Evolutionary conservation across 805 yeast species (phyloP).

Genomic region (Starmerella sirachaensis): DNA sequence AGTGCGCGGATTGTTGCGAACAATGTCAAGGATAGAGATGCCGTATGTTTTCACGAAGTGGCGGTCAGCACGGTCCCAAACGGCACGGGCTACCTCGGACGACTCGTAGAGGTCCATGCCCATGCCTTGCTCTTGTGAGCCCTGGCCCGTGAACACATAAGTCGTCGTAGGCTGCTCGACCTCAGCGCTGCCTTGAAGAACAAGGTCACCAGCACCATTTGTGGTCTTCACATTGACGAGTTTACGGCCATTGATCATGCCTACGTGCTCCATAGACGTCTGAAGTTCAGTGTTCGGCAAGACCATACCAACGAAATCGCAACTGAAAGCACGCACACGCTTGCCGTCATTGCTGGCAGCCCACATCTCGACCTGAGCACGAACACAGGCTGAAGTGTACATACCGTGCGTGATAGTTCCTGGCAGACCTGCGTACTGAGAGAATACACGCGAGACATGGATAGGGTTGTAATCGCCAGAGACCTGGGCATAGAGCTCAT

Average conservation of each 20-base stretch:
- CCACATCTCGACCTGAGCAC: conserved; percentile 93
- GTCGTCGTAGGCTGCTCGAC: conserved; percentile 96
- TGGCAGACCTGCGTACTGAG: conserved; percentile 83
- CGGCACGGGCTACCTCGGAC: conserved; percentile 82
- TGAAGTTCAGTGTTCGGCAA: conserved; percentile 84
- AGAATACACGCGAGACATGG: conserved; percentile 91
- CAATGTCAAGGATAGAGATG: conserved; percentile 92
- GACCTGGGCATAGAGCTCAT: conserved; percentile 92
- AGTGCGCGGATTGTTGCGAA: conserved; percentile 84
- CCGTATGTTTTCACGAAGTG: conserved; percentile 93
- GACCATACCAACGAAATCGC: conserved; percentile 92
- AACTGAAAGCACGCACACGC: conserved; percentile 88
- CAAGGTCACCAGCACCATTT: conserved; percentile 66
- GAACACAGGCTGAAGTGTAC: conserved; percentile 93
- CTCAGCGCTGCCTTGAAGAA: conserved; percentile 91
- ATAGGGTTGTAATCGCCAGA: conserved; percentile 98
- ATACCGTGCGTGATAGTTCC: conserved; percentile 99
- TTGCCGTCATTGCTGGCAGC: conserved; percentile 95
- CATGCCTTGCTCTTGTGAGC: conserved; percentile 99
- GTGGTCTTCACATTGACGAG: conserved; percentile 82
- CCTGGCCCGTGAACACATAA: conserved; percentile 97
- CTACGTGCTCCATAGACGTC: conserved; percentile 85
- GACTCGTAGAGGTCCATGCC: conserved; percentile 96
- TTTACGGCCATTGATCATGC: conserved; percentile 99
- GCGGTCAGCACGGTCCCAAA: conserved; percentile 95